Evolutionary conservation across 1,284 basidiomycete genomes (phyloP).

Genomic region (Moesziomyces antarcticus): DNA sequence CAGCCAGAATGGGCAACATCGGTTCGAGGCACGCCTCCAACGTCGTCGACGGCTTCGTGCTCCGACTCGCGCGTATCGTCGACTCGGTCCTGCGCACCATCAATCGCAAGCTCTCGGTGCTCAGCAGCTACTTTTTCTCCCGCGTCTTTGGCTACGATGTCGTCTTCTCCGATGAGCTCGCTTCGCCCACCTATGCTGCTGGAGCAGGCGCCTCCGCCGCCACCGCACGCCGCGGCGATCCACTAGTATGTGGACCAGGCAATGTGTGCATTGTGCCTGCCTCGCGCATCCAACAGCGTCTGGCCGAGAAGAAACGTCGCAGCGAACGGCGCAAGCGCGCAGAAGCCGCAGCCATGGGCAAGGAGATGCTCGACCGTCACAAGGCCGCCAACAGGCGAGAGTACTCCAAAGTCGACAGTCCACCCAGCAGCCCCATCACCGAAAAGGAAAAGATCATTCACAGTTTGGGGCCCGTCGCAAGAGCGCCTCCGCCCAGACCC

Average conservation of each 20-base stretch:
- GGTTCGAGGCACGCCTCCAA: slow-evolving; percentile 10
- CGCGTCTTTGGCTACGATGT: slow-evolving; percentile 39
- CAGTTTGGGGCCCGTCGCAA: slow-evolving; percentile 17
- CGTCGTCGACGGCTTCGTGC: slow-evolving; percentile 26
- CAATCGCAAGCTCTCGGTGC: slow-evolving; percentile 27
- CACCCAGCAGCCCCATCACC: slow-evolving; percentile 3
- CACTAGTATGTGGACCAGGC: slow-evolving; percentile 24
- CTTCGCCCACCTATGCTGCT: background rate
- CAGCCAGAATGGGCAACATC: slow-evolving; percentile 30
- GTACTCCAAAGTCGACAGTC: slow-evolving; percentile 3
- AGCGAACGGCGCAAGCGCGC: slow-evolving; percentile 37
- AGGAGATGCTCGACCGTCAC: slow-evolving; percentile 5
- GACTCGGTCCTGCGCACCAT: slow-evolving; percentile 24
- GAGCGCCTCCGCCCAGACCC: slow-evolving; percentile 7
- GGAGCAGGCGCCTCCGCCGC: background rate
- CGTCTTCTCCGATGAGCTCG: slow-evolving; percentile 15
- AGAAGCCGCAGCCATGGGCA: slow-evolving; percentile 34
- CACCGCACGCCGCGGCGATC: background rate
- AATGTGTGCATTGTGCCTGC: slow-evolving; percentile 41
- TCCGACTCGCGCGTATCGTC: slow-evolving; percentile 20
- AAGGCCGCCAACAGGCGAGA: slow-evolving; percentile 2
- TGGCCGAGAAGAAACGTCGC: slow-evolving; percentile 25
- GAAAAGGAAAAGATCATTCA: slow-evolving; percentile 2
- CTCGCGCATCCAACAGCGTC: slow-evolving; percentile 8
- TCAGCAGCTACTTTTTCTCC: slow-evolving; percentile 22